A percentile compares a stretch with the other conserved stretches of the same genome.
Evolutionary conservation across 2,329 filamentous ascomycete species (phyloP).

Genomic region (Microsporum canis): DNA sequence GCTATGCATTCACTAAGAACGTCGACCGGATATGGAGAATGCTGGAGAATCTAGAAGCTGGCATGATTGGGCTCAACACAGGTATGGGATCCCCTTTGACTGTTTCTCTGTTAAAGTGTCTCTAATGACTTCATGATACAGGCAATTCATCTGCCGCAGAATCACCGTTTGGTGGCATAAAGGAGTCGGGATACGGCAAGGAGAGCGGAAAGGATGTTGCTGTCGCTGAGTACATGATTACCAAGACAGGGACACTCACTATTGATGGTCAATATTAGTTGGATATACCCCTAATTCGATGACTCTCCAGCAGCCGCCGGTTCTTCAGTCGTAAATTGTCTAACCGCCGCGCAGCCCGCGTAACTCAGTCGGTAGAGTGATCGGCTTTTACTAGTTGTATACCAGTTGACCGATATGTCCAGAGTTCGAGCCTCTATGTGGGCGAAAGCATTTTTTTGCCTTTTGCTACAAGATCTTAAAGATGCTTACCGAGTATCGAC

Average conservation of each 20-base stretch:
- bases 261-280: slow-evolving; percentile 44
- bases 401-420: too few relatives aligned
- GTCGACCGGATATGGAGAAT: slow-evolving; percentile 54
- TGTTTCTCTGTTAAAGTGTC: background rate
- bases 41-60: slow-evolving; percentile 56
- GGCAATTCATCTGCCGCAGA: slow-evolving; percentile 56
- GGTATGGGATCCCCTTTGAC: slow-evolving; percentile 26
- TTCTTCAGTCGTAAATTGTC: too few relatives aligned
- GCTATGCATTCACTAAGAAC: slow-evolving; percentile 58
- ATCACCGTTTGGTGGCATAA: slow-evolving; percentile 56
- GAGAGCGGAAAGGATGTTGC: slow-evolving; percentile 57
- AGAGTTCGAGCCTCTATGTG: too few relatives aligned
- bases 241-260: slow-evolving; percentile 55
- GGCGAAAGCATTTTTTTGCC: too few relatives aligned
- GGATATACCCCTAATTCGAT: background rate
- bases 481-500: too few relatives aligned
- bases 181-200: slow-evolving; percentile 57
- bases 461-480: too few relatives aligned
- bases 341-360: too few relatives aligned
- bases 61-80: slow-evolving; percentile 58
- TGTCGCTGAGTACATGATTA: slow-evolving; percentile 50
- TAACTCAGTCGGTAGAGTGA: too few relatives aligned
- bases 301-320: background rate
- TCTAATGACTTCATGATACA: slow-evolving; percentile 12
- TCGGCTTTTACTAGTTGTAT: too few relatives aligned